Evolutionary conservation across 371 early-diverging fungal species (phyloP), one percentile per base, ranked within the genome.

Genomic region (Apophysomyces trapeziformis): DNA sequence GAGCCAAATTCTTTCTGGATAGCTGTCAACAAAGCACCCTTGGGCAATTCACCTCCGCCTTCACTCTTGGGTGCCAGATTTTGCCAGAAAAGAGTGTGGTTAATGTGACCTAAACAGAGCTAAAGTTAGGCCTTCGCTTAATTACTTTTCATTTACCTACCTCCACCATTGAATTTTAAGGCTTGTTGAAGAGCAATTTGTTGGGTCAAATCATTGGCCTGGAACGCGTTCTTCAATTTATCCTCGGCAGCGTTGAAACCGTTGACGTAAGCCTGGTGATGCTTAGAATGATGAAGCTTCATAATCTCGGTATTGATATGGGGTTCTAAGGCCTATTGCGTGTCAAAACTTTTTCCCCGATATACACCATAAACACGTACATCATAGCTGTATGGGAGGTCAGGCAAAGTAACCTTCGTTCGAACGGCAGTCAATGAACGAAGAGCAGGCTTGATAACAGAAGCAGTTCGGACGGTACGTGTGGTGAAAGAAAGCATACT

Each of bases 41-140:
- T 79, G 63, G 86, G 84, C 41, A 73, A 77, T 54, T 90, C 88
- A 47, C 94, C 95, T n/a, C 92, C 92, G 60, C 91, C 93, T 41
- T 84, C 72, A 62, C 83, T 88, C 70, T 88, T 86, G 54, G 97
- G 95, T 2, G 92, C 90, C 79, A 99, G 85, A 82, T 94, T 95
- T 70, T 89, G 82, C 98, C 99, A 99, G 87, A 96, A 98, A 61
- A 99, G 84, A 63, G 91, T 88, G 80, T 99, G 99, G 88, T 99
- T 99, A 85, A 96, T 92, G 76, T 99, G 98, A 8, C 99, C 91
- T 91, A 68, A 7, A 26, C 38, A 35, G 16, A 47, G 21, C 54
- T 6, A 50, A 5, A 18, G 16, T 9, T 21, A 50, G 5, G n/a
- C 21, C 21, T 16, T 18, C n/a, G 9, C 21, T 9, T 21, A 50